These are phyloP conservation scores for Tolypocladium ovalisporum DNA, from an alignment of 2,329 filamentous ascomycete species.

Conservation along the genomic window DNA sequence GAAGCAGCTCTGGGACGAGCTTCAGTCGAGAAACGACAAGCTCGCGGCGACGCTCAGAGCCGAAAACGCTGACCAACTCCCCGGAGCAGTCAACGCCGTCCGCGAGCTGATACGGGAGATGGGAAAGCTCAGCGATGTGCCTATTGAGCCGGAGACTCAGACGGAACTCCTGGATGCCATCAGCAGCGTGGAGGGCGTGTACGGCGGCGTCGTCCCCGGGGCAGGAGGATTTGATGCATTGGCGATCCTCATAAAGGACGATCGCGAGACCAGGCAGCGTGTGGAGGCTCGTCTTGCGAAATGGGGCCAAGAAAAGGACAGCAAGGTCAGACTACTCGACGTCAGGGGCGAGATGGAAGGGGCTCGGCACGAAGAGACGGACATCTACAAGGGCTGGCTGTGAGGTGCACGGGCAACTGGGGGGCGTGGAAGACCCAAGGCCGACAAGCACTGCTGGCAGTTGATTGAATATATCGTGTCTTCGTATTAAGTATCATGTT, in stretches of 20 bases:
- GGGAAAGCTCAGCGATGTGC: slow-evolving; percentile 63
- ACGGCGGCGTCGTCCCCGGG: slow-evolving; percentile 86
- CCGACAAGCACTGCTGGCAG: not conserved
- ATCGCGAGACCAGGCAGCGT: slow-evolving; percentile 47
- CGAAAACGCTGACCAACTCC: slow-evolving; percentile 30
- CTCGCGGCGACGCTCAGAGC: slow-evolving; percentile 55
- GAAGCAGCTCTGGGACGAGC: slow-evolving; percentile 57
- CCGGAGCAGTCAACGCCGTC: slow-evolving; percentile 35
- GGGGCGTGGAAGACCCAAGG: not conserved
- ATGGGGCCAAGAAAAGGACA: slow-evolving; percentile 52
- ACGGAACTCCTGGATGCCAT: slow-evolving; percentile 74
- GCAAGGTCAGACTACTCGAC: slow-evolving; percentile 55
- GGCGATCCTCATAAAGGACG: slow-evolving; percentile 67
- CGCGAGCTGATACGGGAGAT: slow-evolving; percentile 63
- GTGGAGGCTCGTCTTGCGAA: slow-evolving; percentile 51
- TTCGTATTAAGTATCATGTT: not conserved
- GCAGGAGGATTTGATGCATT: slow-evolving; percentile 91
- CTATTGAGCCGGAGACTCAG: slow-evolving; percentile 82
- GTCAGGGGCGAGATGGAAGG: slow-evolving; percentile 68
- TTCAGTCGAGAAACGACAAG: slow-evolving; percentile 65
- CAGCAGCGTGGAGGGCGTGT: slow-evolving; percentile 61
- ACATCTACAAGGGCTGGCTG: slow-evolving; percentile 34
- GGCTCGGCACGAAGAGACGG: slow-evolving; percentile 33
- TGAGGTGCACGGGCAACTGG: slow-evolving; percentile 1
- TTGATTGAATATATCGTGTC: not conserved